Base-by-base conservation (phyloP, 371 early-diverging fungal genomes). In the Mucor plumbeus region DNA sequence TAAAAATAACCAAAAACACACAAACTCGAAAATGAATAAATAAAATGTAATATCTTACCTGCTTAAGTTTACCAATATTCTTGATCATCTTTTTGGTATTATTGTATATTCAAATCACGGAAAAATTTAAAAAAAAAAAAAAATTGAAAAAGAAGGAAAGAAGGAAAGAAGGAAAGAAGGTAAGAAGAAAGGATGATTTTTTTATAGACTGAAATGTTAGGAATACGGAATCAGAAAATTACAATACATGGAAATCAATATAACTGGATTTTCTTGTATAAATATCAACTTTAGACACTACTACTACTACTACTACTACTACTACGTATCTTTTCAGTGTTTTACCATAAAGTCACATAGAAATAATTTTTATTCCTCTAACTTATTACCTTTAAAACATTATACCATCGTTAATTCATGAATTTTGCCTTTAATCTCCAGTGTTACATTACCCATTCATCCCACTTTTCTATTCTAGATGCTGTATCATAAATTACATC, bases 61-160 rank as follows among this genome's bases (percentile, higher is more conserved):
- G 91, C 65, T 86, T 88, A 44, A 90, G 71, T 75, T 91, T 89
- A 34, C 89, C 89, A 59, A 90, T 77, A 71, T 90, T 91, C 70
- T 91, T 91, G 60, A 82, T 85, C 85, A 85, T 85, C 19, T 41
- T 61, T 4, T 43, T 13, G 2, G 41, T 43, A 7, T 8, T 2
- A 8, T 50, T 6, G 0, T 5, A 5, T 50, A 7, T 48, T 21
- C 17, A 13, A 11, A 50, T 10, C 19, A 26, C 5, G 7, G 7
- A 44, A 7, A 44, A 7, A 17, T 17, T 6, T 44, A 15, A 43
- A 14, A 14, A 11, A 9, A 10, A 26, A 8, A 26, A 26, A 10
- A 61, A 19, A 17, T 39, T 15, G 17, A 35, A 36, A 56, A 41
- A 31, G 43, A 8, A 40, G 13, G 44, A 31, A 59, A 55, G 21